Evolutionary conservation across 2,329 filamentous ascomycete species (phyloP).

Genomic region (Trichoderma citrinoviride): DNA sequence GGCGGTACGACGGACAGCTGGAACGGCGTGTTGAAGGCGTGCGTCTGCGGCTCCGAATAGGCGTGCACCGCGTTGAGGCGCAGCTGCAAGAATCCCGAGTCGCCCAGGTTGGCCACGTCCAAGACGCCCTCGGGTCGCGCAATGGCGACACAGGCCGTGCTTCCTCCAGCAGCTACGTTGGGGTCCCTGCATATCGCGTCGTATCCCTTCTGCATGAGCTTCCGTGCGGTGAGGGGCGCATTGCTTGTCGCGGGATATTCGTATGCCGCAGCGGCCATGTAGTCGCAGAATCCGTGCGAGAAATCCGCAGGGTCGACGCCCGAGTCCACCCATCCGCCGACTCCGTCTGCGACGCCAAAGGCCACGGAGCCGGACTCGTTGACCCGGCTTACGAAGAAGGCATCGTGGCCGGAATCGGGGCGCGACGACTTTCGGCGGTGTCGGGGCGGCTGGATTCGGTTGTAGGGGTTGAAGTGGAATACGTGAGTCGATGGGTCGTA

Average conservation of each 20-base stretch:
- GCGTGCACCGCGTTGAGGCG: slow-evolving; percentile 81
- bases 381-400: slow-evolving; percentile 87
- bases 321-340: slow-evolving; percentile 91
- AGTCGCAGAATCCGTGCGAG: slow-evolving; percentile 86
- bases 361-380: slow-evolving; percentile 70
- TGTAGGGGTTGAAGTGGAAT: slow-evolving; percentile 69
- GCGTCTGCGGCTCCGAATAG: slow-evolving; percentile 82
- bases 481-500: slow-evolving; percentile 68
- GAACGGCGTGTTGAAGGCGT: slow-evolving; percentile 96
- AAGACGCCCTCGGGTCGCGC: slow-evolving; percentile 69
- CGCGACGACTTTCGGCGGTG: slow-evolving; percentile 43
- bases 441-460: slow-evolving; percentile 52
- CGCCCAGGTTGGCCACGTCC: slow-evolving; percentile 90
- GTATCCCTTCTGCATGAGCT: slow-evolving; percentile 80
- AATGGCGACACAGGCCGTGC: slow-evolving; percentile 86
- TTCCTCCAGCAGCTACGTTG: slow-evolving; percentile 76
- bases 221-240: slow-evolving; percentile 56
- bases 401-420: slow-evolving; percentile 86
- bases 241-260: slow-evolving; percentile 45
- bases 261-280: slow-evolving; percentile 79
- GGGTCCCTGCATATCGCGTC: slow-evolving; percentile 74
- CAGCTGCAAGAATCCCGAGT: slow-evolving; percentile 89
- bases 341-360: slow-evolving; percentile 88
- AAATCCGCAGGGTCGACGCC: slow-evolving; percentile 94
- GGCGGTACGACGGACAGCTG: slow-evolving; percentile 87